A percentile compares a stretch with the other conserved stretches of the same genome.
Evolutionary conservation across 169 alveolate genomes (phyloP).

Genomic region (Eimeria maxima): DNA sequence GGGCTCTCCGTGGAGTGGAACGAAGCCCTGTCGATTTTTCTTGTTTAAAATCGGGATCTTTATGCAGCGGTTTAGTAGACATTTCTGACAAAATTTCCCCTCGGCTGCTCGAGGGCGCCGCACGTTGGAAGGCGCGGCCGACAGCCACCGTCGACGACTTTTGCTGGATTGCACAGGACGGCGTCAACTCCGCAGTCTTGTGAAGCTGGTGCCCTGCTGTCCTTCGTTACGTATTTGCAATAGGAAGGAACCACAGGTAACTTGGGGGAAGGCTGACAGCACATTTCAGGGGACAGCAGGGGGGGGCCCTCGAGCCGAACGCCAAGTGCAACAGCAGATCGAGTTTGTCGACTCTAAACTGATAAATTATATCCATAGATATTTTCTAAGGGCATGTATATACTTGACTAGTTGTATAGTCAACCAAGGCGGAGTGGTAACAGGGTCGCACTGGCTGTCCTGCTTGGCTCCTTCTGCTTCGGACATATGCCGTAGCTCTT

Average conservation of each 20-base stretch:
- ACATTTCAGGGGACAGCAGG: not conserved
- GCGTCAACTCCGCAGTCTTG: not conserved
- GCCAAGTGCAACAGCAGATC: not conserved
- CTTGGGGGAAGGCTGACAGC: not conserved
- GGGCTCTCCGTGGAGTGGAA: not conserved
- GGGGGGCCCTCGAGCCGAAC: not conserved
- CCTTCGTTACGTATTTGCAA: not conserved
- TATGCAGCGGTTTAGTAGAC: not conserved
- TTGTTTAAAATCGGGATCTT: not conserved
- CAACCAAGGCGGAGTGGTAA: not conserved
- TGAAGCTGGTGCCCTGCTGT: not conserved
- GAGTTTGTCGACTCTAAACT: not conserved
- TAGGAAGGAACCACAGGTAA: not conserved
- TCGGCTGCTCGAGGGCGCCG: conserved; percentile 56
- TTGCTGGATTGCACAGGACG: not conserved
- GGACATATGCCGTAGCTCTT: not conserved
- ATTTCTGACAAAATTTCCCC: not conserved
- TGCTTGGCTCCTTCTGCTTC: not conserved
- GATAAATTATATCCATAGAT: not conserved
- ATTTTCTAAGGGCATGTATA: not conserved
- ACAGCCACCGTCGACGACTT: conserved; percentile 9
- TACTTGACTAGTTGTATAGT: not conserved
- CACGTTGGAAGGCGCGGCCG: conserved; percentile 71
- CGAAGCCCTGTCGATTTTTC: not conserved
- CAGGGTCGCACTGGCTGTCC: not conserved